These are phyloP conservation scores for Colletotrichum karsti DNA, from an alignment of 2,329 filamentous ascomycete genomes.

Conservation along the genomic window DNA sequence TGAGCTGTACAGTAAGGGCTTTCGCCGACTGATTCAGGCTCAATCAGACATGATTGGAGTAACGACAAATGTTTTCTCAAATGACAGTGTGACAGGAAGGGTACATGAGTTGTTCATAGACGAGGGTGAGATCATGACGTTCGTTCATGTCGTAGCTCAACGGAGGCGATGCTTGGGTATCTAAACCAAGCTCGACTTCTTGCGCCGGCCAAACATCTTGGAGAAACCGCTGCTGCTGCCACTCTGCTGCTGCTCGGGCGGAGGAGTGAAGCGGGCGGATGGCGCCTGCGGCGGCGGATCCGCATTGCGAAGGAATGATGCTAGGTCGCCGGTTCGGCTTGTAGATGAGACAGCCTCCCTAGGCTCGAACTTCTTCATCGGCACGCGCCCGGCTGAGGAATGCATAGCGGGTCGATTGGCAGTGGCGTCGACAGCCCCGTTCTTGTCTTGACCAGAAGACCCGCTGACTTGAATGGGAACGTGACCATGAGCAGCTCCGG, in stretches of 20 bases:
- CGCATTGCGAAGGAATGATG: slow-evolving; percentile 76
- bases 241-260: slow-evolving; percentile 39
- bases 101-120: slow-evolving; percentile 14
- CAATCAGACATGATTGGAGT: not conserved
- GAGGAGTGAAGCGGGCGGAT: slow-evolving; percentile 34
- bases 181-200: slow-evolving; percentile 51
- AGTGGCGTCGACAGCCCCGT: slow-evolving; percentile 40
- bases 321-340: slow-evolving; percentile 71
- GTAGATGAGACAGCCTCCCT: slow-evolving; percentile 56
- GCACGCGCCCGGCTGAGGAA: slow-evolving; percentile 49
- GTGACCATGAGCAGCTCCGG: slow-evolving; percentile 49
- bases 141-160: slow-evolving; percentile 26
- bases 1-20: not conserved
- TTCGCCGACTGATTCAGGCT: not conserved
- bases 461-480: slow-evolving; percentile 63
- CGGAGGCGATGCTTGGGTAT: slow-evolving; percentile 1
- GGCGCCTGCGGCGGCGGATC: slow-evolving; percentile 62
- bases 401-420: slow-evolving; percentile 18
- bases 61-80: not conserved
- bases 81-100: not conserved
- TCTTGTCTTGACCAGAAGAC: slow-evolving; percentile 54
- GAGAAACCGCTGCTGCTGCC: slow-evolving; percentile 50
- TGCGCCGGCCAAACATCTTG: slow-evolving; percentile 59
- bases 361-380: slow-evolving; percentile 67
- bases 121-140: slow-evolving; percentile 15